Base-by-base conservation (phyloP, 805 yeast genomes). In the Tetrapisispora fleetii region DNA sequence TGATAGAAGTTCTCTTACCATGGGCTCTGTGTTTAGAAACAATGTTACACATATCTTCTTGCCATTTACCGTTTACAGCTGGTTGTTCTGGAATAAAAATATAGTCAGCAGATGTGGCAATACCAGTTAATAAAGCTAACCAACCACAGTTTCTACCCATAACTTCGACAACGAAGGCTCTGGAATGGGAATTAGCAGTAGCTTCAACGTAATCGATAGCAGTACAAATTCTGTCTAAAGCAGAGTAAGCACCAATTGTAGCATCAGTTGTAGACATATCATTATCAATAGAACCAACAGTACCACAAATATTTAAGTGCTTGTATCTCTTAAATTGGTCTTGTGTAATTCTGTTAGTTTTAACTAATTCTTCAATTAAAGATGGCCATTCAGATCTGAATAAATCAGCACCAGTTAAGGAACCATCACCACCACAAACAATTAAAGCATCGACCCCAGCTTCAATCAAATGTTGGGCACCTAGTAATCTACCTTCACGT, bases 121-220 rank as follows among this genome's bases (percentile, higher is more conserved):
- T 73, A 54, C 93, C 95, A 17, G 91, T 81, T 84, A 83, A 79
- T 52, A 85, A 69, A 1, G 85, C 91, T 53, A 85, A 73, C 95
- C 95, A 85, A 53, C 95, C 95, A 71, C 95, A 85, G 64, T 85
- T 89, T 67, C 95, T 75, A 51, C 95, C 95, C 95, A 85, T 85
- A 18, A 85, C 95, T 69, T 85, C 95, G 39, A 85, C 80, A 38
- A 85, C 86, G 59, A 85, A 85, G 4, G 91, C 93, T 62, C 95
- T 71, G 30, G 88, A 83, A 64, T 85, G 95, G 1, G 90, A 83
- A 46, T 78, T 77, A 22, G 95, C 95, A 22, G 95, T 85, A 22
- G 90, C 88, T 63, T 84, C 91, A 52, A 85, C 84, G 61, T 82
- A 85, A 67, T 85, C 95, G 54, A 85, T 54, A 33, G 81, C 79